Base-by-base conservation (phyloP, 176 grass and related monocot genomes). In the Ampelocalamus luodianensis region DNA sequence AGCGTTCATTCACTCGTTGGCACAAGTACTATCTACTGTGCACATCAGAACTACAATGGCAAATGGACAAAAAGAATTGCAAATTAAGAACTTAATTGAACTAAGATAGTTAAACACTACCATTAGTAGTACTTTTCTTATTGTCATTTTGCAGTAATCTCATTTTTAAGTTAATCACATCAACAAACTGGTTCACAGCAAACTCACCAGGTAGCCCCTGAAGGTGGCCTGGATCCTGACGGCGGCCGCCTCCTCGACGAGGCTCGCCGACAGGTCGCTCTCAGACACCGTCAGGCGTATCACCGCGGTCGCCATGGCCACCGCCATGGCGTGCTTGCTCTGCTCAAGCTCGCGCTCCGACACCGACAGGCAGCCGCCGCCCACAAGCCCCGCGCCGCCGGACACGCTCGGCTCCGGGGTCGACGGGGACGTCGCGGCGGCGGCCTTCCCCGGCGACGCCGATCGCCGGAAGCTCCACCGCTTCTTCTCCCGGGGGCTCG, bases 391-490 rank as follows among this genome's bases (percentile, higher is more conserved):
- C 5, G 83, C 70, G 17, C 37, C 56, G 32, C 23, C 29, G 55
- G 49, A 66, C 70, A 76, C 51, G 11, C 58, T 86, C 44, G 55
- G 27, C 53, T 88, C 88, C 5, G 39, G 65, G 5, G 81, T 89
- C 45, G 42, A 4, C 36, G 32, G 82, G 14, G 87, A 69, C 50
- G 69, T 40, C 7, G 7, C 6, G 20, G 22, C 12, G 9, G 66
- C 13, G 12, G 45, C 51, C 85, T 65, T 77, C 45, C 81, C 84
- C 26, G 72, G 14, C 1, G 64, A 1, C 36, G 68, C 23, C 16
- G 86, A 78, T 43, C 89, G 85, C 20, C 90, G 87, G 85, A 94
- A 97, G 82, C 95, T 97, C 88, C 88, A 90, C 29, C 95, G 92
- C 85, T 76, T 92, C 85, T 91, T 97, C 77, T 95, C 93, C 82